phyloP scores from a whole-genome alignment of 768 basidiomycete species.

The Leucosporidium scottii region DNA sequence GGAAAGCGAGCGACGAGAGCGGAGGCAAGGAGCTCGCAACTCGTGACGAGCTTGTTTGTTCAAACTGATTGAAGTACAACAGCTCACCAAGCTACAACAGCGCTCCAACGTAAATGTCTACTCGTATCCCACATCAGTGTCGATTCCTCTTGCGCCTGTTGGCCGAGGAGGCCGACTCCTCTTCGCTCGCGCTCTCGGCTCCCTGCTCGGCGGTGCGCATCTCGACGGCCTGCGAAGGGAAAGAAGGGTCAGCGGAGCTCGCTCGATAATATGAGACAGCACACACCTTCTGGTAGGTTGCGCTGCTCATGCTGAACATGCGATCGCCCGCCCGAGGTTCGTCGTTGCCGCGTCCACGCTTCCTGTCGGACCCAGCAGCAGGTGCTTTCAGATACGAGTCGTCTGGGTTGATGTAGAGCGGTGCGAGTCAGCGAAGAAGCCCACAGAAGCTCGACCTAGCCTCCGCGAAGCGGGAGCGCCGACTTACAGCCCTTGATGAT shows the following conservation, averaged over 20 bases:
- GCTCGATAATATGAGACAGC: background rate
- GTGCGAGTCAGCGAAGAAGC: background rate
- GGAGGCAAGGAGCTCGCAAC: too few relatives aligned
- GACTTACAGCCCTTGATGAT: slow-evolving; percentile 43
- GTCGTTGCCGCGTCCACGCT: slow-evolving; percentile 33
- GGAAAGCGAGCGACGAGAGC: too few relatives aligned
- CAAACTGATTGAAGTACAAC: too few relatives aligned
- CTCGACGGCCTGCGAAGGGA: background rate
- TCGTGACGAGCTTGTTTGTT: too few relatives aligned
- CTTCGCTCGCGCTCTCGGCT: slow-evolving; percentile 7
- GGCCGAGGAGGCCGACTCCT: background rate
- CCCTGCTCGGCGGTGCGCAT: background rate
- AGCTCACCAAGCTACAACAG: too few relatives aligned
- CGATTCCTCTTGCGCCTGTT: too few relatives aligned
- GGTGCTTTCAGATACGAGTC: slow-evolving; percentile 44
- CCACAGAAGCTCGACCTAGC: too few relatives aligned
- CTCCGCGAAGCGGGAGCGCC: background rate
- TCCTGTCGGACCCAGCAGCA: slow-evolving; percentile 29
- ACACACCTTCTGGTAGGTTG: slow-evolving; percentile 41
- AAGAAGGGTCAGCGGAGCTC: background rate
- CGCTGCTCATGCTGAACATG: slow-evolving; percentile 43
- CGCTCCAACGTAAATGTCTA: too few relatives aligned
- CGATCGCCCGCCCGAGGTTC: slow-evolving; percentile 40
- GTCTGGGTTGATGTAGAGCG: slow-evolving; percentile 11
- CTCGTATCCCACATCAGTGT: too few relatives aligned